These are phyloP conservation scores for Phytopythium oedochilum DNA, from an alignment of 352 stramenopile species.

Conservation along the genomic window DNA sequence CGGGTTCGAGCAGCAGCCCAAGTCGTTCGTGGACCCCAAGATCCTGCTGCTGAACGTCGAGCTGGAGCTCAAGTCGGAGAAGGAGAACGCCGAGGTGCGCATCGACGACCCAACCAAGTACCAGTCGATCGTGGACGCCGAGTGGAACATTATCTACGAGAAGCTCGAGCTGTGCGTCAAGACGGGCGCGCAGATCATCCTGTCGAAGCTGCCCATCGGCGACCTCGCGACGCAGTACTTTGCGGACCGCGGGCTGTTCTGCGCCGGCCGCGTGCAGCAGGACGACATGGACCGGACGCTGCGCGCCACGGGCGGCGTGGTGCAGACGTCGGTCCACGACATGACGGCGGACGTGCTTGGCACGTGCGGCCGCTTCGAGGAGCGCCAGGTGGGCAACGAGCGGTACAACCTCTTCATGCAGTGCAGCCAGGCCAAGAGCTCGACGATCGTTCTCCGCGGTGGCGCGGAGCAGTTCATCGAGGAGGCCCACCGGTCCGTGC, in stretches of 20 bases:
- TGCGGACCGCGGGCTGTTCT: conserved; percentile 97
- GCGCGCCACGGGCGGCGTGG: conserved; percentile 92
- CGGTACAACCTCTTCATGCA: conserved; percentile 99
- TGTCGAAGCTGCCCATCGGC: conserved; percentile 95
- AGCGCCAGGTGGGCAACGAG: conserved; percentile 96
- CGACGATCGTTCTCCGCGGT: conserved; percentile 97
- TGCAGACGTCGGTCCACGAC: conserved; percentile 94
- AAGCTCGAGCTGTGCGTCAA: conserved; percentile 93
- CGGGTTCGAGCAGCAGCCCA: conserved; percentile 99
- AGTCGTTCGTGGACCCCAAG: conserved; percentile 95
- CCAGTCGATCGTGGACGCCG: conserved; percentile 99
- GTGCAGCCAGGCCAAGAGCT: conserved; percentile 92
- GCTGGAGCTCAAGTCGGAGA: conserved; percentile 98
- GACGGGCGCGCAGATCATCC: conserved; percentile 96
- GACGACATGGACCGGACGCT: conserved; percentile 97
- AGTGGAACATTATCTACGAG: conserved; percentile 99
- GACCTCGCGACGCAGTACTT: conserved; percentile 99
- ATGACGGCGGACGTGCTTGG: conserved; percentile 91
- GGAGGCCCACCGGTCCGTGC: conserved; percentile 96
- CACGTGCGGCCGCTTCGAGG: conserved; percentile 95
- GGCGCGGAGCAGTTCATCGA: conserved; percentile 98
- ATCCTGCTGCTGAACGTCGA: conserved; percentile 98
- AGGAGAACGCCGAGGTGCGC: conserved; percentile 98
- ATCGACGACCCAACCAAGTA: conserved; percentile 98
- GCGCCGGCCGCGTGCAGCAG: conserved; percentile 94